These are phyloP conservation scores for Pterothamnion heteromorphum DNA, from an alignment of 31 red algal genomes.

Conservation along the genomic window DNA sequence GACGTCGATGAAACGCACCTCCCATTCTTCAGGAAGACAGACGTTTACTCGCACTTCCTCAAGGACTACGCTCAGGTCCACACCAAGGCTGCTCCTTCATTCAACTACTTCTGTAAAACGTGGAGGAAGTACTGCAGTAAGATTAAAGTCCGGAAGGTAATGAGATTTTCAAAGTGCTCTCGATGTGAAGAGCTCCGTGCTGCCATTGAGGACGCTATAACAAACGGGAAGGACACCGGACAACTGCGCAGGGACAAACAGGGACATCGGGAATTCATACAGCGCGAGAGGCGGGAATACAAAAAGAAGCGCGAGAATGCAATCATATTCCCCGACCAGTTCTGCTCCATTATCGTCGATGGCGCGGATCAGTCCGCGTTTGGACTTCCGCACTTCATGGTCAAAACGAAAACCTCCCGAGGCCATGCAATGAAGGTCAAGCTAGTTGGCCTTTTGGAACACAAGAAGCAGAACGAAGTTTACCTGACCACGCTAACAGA, in stretches of 20 bases:
- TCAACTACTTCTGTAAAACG: background rate
- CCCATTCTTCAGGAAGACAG: background rate
- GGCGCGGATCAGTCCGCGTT: slow-evolving; percentile 5
- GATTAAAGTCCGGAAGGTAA: background rate
- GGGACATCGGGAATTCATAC: background rate
- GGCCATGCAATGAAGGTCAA: background rate
- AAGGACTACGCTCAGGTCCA: background rate
- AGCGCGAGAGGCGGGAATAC: background rate
- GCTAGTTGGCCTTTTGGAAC: slow-evolving; percentile 7
- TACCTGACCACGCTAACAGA: background rate
- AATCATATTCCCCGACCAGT: background rate
- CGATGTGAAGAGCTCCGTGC: background rate
- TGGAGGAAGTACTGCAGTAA: background rate
- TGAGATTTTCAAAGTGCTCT: background rate
- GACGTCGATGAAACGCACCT: background rate
- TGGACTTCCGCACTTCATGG: background rate
- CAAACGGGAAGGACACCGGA: background rate
- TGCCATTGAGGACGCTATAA: background rate
- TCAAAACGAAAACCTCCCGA: background rate
- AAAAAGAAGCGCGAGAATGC: background rate
- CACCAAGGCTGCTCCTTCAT: background rate
- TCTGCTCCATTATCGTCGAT: slow-evolving; percentile 13
- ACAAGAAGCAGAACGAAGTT: background rate
- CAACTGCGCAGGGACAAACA: background rate
- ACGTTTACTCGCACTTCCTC: background rate